Conservation (phyloP, 306 rosid genomes). For the Rosa rugosa region DNA sequence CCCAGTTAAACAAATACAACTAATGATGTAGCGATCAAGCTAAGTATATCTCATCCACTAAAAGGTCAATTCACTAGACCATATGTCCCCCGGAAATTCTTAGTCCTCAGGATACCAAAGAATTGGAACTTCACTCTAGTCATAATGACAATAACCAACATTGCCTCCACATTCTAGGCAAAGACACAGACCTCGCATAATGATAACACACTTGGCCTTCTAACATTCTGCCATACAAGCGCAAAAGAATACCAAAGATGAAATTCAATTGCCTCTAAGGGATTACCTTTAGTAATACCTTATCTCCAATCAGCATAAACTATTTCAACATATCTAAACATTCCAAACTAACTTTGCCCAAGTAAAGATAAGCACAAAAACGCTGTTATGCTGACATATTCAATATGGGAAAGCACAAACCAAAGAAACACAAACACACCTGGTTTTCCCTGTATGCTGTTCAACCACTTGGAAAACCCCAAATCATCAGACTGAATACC, state of each 20-base stretch:
- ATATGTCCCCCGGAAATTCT: neutral
- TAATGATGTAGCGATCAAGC: neutral
- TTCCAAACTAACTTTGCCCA: neutral
- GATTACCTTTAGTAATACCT: neutral
- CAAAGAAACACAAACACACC: conserved; percentile 35
- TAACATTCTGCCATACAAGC: neutral
- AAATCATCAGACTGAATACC: conserved; percentile 56
- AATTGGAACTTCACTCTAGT: neutral
- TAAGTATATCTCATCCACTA: neutral
- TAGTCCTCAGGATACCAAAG: neutral
- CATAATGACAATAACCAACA: neutral
- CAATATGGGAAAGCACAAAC: neutral
- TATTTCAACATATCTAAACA: neutral
- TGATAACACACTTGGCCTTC: neutral
- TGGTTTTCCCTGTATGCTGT: conserved; percentile 69
- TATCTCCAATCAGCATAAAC: neutral
- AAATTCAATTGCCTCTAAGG: neutral
- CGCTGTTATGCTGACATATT: no score
- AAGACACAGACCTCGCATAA: neutral
- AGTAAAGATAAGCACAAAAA: neutral
- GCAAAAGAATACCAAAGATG: no score
- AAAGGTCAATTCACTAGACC: neutral
- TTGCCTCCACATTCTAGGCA: neutral
- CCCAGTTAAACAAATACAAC: neutral
- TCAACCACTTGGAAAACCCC: conserved; percentile 93